Base-by-base conservation (phyloP, 2,329 filamentous ascomycete species). In the Microdochium bolleyi region DNA sequence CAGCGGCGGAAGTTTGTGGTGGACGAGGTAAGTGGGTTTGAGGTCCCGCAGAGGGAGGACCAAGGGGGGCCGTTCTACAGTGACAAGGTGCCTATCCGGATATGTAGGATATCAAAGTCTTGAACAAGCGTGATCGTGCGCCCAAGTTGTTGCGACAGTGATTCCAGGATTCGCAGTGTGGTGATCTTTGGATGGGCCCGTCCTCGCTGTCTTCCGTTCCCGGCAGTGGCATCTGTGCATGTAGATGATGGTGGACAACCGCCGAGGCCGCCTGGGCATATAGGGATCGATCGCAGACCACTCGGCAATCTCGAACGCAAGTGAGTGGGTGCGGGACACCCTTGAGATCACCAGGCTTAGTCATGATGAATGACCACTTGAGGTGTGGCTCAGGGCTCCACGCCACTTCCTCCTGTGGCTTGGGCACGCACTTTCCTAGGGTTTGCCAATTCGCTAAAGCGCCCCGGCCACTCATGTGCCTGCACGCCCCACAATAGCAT, bases 51-150 rank as follows among this genome's bases (percentile, higher is more conserved):
- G 4, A 62, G 62, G 24, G 58, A 60, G 7, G 60, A 69, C 54
- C 83, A 87, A 62, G 64, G 69, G 22, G 84, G 84, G 1, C 84
- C 84, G 3, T 88, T 88, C 61, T 88, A 86, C 67, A 75, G 72
- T 56, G 78, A 81, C 53, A 58, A 68, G n/a, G 77, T 80, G 3
- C 77, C 78, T 4, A 84, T 87, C 56, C 76, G 77, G 57, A 79
- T 87, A 50, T 80, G 73, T 63, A 63, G 62, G 55, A 70, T 77
- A 56, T 67, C 61, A 27, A 64, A 54, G 58, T 56, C 38, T 8
- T 41, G 37, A 41, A 3, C 24, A 22, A 9, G 19, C 9, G 21
- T n/a, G n/a, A n/a, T n/a, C n/a, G n/a, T 34, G 30, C 30, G 10
- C 10, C 16, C 11, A 24, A 24, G 22, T 48, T 48, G 41, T 24